Evolutionary conservation across 148 eudicot species (phyloP).

Genomic region (Chenopodium quinoa): DNA sequence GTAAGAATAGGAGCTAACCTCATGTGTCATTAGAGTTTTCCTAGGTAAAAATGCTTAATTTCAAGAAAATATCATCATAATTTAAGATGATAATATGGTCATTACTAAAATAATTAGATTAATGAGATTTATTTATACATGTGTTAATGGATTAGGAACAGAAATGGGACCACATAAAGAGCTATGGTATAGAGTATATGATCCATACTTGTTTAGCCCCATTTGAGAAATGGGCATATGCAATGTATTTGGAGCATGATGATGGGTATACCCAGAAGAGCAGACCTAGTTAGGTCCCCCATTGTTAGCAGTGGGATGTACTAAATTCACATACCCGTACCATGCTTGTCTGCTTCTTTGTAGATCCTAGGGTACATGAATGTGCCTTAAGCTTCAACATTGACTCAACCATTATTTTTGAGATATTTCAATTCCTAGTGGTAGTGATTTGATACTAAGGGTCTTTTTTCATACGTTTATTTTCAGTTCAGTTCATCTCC

Average conservation of each 20-base stretch:
- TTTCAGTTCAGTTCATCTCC: too few species aligned
- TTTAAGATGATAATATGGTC: background rate
- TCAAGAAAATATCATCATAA: background rate
- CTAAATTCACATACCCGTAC: background rate
- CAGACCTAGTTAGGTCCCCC: slow-evolving; percentile 5
- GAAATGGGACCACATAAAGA: too few species aligned
- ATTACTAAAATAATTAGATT: background rate
- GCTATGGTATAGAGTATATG: background rate
- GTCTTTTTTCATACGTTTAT: too few species aligned
- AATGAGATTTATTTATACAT: background rate
- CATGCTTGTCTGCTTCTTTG: slow-evolving; percentile 13
- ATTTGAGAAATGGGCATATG: background rate
- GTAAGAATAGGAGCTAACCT: background rate
- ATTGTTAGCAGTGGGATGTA: background rate
- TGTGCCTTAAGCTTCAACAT: background rate
- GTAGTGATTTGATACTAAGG: too few species aligned
- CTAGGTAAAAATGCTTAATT: background rate
- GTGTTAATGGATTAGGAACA: slow-evolving; percentile 1
- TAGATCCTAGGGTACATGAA: slow-evolving; percentile 1
- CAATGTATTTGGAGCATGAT: background rate
- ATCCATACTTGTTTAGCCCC: slow-evolving; percentile 5
- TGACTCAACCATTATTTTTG: background rate
- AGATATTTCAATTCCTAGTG: background rate
- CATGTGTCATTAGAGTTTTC: slow-evolving; percentile 10
- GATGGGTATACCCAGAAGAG: background rate